Base-by-base conservation (phyloP, 768 basidiomycete genomes). In the Pisolithus albus region DNA sequence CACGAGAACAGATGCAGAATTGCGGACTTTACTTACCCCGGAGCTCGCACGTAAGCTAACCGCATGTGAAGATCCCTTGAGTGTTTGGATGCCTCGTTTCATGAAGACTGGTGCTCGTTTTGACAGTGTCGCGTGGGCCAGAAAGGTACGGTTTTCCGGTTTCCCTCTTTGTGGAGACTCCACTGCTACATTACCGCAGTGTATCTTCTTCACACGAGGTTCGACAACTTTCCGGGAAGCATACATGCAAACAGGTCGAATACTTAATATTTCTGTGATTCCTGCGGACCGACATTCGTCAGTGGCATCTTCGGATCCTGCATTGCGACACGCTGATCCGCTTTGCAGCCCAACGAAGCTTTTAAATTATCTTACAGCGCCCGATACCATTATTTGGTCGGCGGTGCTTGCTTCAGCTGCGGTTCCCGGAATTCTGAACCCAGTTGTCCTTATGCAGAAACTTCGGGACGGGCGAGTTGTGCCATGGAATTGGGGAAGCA, bases 161-260 rank as follows among this genome's bases (percentile, higher is more conserved):
- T 26, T 18, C 21, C 23, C 11, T 46, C 21, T 36, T 30, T 11
- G 34, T 46, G 41, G 28, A 38, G 38, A 18, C 49, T 36, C 7
- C 37, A 8, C 19, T 44, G 7, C 32, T 19, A 42, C 16, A n/a
- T 34, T 28, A 28, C n/a, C 39, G 24, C 45, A 92, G 91, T 81
- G 86, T 47, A 74, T 82, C 11, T 99, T 91, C 72, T 97, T 95
- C 65, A 95, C 92, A 7, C 78, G 84, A 53, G 95, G 95, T 3
- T 92, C 90, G 1, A 81, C 90, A 80, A 98, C 95, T 2, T 99
- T 99, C 71, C 82, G 82, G 46, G 96, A 99, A 65, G 95, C 95
- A 1, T 98, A 95, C 61, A 70, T 91, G 61, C 76, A 86, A 58
- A 99, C 96, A 0, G 95, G 95, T 23, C 80, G 95, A 37, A 88